These are phyloP conservation scores for Linnemannia elongata DNA, from an alignment of 192 early-diverging fungal species.

Conservation along the genomic window DNA sequence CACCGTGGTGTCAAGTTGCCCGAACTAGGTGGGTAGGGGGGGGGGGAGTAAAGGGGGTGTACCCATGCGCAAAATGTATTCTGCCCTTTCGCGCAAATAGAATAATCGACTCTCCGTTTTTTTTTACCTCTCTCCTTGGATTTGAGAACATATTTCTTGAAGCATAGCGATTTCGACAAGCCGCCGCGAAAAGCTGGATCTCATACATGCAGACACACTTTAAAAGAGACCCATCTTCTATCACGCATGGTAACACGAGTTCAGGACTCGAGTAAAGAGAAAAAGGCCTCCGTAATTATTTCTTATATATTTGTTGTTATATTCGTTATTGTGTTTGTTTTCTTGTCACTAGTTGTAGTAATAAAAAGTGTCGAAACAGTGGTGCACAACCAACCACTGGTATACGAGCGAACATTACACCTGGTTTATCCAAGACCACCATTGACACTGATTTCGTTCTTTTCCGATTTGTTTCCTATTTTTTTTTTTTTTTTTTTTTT, in stretches of 20 bases:
- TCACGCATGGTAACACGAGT: neutral
- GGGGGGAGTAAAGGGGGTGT: no score
- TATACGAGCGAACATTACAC: neutral
- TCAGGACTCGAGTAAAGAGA: no score
- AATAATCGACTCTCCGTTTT: neutral
- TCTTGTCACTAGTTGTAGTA: neutral
- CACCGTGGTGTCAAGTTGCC: no score
- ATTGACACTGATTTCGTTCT: neutral
- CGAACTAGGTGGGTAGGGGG: no score
- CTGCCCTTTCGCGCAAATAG: no score
- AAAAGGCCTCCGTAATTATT: neutral
- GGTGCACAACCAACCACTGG: neutral
- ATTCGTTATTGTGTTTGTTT: constrained; percentile 4
- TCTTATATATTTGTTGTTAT: neutral
- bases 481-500: neutral
- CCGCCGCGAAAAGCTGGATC: neutral
- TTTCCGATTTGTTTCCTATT: neutral
- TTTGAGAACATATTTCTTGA: neutral
- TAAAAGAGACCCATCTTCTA: neutral
- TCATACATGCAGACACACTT: neutral
- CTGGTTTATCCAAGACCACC: neutral
- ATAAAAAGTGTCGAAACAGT: neutral
- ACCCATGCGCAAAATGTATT: no score
- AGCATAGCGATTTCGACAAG: neutral
- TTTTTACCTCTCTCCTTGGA: neutral